Conservation (phyloP, 257 asterid genomes). For the Nyctanthes arbortristis region DNA sequence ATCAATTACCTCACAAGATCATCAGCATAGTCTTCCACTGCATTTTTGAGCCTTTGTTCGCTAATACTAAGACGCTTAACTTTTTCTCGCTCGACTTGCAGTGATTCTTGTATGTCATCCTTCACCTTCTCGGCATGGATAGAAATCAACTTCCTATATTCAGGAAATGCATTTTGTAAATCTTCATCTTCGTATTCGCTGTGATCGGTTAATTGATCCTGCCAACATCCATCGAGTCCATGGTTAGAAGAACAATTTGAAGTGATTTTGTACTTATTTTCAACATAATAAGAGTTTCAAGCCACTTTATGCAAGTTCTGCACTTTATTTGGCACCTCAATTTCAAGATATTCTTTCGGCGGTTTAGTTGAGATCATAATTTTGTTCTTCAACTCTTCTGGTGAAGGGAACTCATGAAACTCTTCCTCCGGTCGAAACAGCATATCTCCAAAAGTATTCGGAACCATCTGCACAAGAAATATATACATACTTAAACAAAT, state of each 20-base stretch:
- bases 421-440: slow-evolving; percentile 26
- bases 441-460: slow-evolving; percentile 17
- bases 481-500: background rate
- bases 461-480: slow-evolving; percentile 26
- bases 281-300: background rate
- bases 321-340: background rate
- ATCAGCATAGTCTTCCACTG: slow-evolving; percentile 3
- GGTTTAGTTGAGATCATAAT: slow-evolving; percentile 30
- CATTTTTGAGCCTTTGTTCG: slow-evolving; percentile 27
- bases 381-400: slow-evolving; percentile 14
- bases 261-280: background rate
- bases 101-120: slow-evolving; percentile 18
- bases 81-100: slow-evolving; percentile 13
- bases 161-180: background rate
- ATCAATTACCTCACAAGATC: slow-evolving; percentile 28
- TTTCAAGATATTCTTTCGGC: slow-evolving; percentile 11
- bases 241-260: background rate
- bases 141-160: slow-evolving; percentile 27
- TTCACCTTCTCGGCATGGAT: slow-evolving; percentile 32
- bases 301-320: background rate
- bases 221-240: background rate
- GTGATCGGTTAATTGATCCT: background rate
- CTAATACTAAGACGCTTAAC: slow-evolving; percentile 35
- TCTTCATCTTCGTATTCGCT: slow-evolving; percentile 13
- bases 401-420: slow-evolving; percentile 22